These are phyloP conservation scores for Neurospora sp. DNA, from an alignment of 495 filamentous ascomycete genomes.

Conservation along the genomic window DNA sequence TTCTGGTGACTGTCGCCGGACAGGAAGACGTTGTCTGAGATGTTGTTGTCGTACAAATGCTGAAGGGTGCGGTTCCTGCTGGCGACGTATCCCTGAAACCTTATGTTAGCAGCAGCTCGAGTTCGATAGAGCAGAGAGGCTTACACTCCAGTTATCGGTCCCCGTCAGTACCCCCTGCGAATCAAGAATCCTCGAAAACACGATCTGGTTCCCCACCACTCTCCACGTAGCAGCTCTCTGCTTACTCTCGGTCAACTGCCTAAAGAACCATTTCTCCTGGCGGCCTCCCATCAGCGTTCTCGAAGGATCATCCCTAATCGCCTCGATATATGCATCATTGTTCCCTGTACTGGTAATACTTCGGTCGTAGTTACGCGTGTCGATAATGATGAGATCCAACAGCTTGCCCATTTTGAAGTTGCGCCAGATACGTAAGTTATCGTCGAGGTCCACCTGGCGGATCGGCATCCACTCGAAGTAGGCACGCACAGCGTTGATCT, in stretches of 20 bases:
- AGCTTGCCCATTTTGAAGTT: conserved; percentile 51
- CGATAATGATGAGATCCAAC: conserved; percentile 55
- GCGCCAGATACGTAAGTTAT: conserved; percentile 57
- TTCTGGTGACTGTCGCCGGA: conserved; percentile 51
- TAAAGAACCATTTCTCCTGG: conserved; percentile 58
- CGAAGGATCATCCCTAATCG: conserved; percentile 47
- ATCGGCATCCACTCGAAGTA: conserved; percentile 57
- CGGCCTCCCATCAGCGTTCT: conserved; percentile 50
- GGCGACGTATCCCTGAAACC: conserved; percentile 45
- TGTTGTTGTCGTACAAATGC: conserved; percentile 46
- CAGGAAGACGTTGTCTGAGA: conserved; percentile 52
- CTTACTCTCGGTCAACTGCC: conserved; percentile 38
- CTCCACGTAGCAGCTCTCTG: conserved; percentile 50
- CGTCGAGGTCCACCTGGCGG: conserved; percentile 52
- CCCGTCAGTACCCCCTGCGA: conserved; percentile 29
- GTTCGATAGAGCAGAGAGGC: background rate
- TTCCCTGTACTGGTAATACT: conserved; percentile 37
- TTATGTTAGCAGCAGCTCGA: background rate
- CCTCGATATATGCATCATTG: conserved; percentile 47
- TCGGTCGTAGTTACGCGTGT: conserved; percentile 55
- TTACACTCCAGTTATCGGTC: conserved; percentile 10
- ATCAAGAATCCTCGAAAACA: conserved; percentile 43
- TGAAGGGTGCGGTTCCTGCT: conserved; percentile 53
- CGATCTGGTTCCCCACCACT: conserved; percentile 52
- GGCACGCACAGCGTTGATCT: conserved; percentile 57